phyloP scores from a whole-genome alignment of 768 basidiomycete species.

The Mycena sanguinolenta region DNA sequence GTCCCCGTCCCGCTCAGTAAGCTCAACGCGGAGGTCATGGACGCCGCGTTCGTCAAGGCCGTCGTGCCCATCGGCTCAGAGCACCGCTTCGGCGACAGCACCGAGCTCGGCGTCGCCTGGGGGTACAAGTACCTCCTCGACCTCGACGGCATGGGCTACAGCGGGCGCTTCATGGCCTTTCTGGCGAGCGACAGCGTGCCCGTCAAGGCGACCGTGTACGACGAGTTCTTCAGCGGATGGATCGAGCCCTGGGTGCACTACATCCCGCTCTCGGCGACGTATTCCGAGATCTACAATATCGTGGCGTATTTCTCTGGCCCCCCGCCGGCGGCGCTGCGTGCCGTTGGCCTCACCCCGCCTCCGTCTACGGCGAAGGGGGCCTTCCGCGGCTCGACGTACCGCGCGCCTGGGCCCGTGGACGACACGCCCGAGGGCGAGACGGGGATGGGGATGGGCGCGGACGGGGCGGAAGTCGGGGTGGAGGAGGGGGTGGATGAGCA shows the following conservation, averaged over 20 bases:
- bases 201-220: constrained; percentile 91
- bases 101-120: constrained; percentile 90
- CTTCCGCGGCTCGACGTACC: constrained; percentile 15
- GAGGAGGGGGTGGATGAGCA: background rate
- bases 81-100: constrained; percentile 81
- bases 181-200: constrained; percentile 91
- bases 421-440: background rate
- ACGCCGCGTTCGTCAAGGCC: constrained; percentile 83
- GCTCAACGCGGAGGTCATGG: constrained; percentile 88
- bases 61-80: constrained; percentile 74
- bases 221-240: constrained; percentile 93
- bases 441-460: background rate
- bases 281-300: constrained; percentile 94
- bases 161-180: constrained; percentile 88
- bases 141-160: constrained; percentile 96
- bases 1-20: constrained; percentile 64
- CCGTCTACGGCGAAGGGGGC: background rate
- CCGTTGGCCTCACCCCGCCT: constrained; percentile 49
- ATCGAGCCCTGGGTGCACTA: constrained; percentile 97
- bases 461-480: constrained; percentile 42
- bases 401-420: background rate
- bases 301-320: constrained; percentile 94
- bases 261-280: constrained; percentile 90
- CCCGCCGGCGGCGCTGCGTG: constrained; percentile 67
- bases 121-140: constrained; percentile 92